These are phyloP conservation scores for Russula vinacea DNA, from an alignment of 768 basidiomycete species.

Conservation along the genomic window DNA sequence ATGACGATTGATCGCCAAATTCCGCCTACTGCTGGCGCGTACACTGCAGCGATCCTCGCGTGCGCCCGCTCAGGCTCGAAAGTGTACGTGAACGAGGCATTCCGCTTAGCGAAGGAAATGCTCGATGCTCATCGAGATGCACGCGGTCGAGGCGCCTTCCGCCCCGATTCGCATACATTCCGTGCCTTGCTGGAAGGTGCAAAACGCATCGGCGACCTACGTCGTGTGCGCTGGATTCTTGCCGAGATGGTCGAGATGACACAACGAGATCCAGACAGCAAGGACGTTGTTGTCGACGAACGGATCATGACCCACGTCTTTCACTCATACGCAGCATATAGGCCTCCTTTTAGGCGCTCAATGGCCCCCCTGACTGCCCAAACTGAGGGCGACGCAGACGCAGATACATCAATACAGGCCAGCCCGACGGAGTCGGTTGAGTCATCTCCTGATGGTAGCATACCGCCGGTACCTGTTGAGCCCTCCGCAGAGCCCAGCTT, in stretches of 20 bases:
- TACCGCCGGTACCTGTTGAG: not conserved
- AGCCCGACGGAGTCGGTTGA: not conserved
- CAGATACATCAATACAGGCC: not conserved
- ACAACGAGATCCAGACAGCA: slow-evolving; percentile 31
- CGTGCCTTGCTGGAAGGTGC: slow-evolving; percentile 85
- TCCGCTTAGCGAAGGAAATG: slow-evolving; percentile 86
- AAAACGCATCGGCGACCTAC: slow-evolving; percentile 81
- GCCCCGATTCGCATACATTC: slow-evolving; percentile 68
- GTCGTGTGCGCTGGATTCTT: slow-evolving; percentile 83
- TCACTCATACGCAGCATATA: slow-evolving; percentile 81
- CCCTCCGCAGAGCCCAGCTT: slow-evolving; percentile 23
- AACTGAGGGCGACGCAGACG: slow-evolving; percentile 26
- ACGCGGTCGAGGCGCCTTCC: slow-evolving; percentile 49
- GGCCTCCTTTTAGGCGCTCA: slow-evolving; percentile 60
- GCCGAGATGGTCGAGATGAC: slow-evolving; percentile 65
- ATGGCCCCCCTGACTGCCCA: slow-evolving; percentile 43
- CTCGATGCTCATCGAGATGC: slow-evolving; percentile 72
- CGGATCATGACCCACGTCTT: slow-evolving; percentile 80
- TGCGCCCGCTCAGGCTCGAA: slow-evolving; percentile 65
- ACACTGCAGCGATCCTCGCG: slow-evolving; percentile 78
- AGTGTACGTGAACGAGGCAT: slow-evolving; percentile 73
- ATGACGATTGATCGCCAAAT: slow-evolving; percentile 75
- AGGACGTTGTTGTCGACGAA: slow-evolving; percentile 49
- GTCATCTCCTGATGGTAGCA: not conserved
- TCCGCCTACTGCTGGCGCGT: slow-evolving; percentile 63